Conservation (phyloP, 2,329 filamentous ascomycete species). For the Diaporthe humulicola region DNA sequence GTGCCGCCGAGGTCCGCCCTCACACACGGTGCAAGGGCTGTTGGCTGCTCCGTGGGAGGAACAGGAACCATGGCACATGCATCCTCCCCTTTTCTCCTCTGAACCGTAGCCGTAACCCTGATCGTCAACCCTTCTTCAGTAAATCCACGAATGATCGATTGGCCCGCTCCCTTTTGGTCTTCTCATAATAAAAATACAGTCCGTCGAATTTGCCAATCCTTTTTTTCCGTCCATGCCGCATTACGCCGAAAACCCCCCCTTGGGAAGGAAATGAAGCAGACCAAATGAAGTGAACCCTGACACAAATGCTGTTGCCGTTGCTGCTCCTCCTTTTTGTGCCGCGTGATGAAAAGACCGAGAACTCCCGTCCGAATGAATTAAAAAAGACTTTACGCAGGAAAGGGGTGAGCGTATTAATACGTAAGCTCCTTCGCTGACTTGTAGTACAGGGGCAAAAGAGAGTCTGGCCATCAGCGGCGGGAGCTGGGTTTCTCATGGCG, state of each 20-base stretch:
- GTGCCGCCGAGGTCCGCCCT: neutral
- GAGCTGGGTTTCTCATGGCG: conserved; percentile 47
- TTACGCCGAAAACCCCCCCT: conserved; percentile 42
- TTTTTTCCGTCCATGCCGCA: conserved; percentile 33
- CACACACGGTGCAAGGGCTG: neutral
- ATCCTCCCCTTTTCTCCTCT: neutral
- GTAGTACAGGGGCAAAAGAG: neutral
- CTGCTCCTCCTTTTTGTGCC: conserved; percentile 4
- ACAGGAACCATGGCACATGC: neutral
- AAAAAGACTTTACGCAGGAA: conserved; percentile 8
- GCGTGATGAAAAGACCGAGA: conserved; percentile 14
- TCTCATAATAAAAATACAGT: conserved; percentile 27
- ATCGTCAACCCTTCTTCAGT: conserved; percentile 27
- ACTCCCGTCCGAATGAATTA: conserved; percentile 28
- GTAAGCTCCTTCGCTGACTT: neutral
- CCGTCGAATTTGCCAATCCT: conserved; percentile 27
- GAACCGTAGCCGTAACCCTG: conserved; percentile 3
- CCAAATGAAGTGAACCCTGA: conserved; percentile 13
- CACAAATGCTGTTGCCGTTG: conserved; percentile 6
- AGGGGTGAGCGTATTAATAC: neutral
- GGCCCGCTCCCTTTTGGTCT: conserved; percentile 7
- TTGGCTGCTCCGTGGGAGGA: conserved; percentile 16
- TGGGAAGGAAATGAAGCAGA: conserved; percentile 39
- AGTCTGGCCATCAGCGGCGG: conserved; percentile 17
- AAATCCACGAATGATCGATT: conserved; percentile 30